Base-by-base conservation (phyloP, 331 rosid genomes). In the Ulmus americana region DNA sequence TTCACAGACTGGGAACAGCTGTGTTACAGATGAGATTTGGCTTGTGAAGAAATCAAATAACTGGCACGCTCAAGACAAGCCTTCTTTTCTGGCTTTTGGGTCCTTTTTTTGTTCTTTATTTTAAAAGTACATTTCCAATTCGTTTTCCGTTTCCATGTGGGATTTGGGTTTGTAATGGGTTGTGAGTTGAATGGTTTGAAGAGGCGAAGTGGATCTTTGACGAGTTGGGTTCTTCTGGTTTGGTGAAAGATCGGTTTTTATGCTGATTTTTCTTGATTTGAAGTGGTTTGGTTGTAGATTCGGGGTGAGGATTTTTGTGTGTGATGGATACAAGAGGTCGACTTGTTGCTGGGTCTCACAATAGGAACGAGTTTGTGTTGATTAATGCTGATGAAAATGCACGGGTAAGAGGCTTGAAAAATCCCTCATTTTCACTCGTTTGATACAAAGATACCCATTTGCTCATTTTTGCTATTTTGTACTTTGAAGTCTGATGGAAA, bases 291-390 rank as follows among this genome's bases (percentile, higher is more conserved):
- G 16, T 46, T 60, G 63, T 49, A 5, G 58, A 44, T 8, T 18
- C 15, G 61, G 13, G 45, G 55, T 52, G 60, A 7, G 50, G 73
- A 18, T 70, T n/a, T 52, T 1, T 20, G 51, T 49, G 50, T 58
- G 38, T 79, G 77, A 94, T 94, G 99, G 70, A 90, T 48, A 94
- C 99, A 11, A 84, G 87, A 52, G 99, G 99, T 52, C 68, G 92
- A 63, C 97, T 94, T 74, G 71, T 94, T 70, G 97, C 99, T 78
- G 97, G 99, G 72, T 94, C 99, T 66, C 99, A 94, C 66, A 90
- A 94, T 75, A 76, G 99, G 79, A 94, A 94, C 67, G 99, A 94
- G 92, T 94, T 94, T 67, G 85, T 94, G 22, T 88, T 94, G 47
- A 94, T 94, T 91, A 94, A 94, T 90, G 99, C 99, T 2, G 99